Conservation (phyloP, 768 basidiomycete genomes). For the Tubosaeta brunneosetosa region DNA sequence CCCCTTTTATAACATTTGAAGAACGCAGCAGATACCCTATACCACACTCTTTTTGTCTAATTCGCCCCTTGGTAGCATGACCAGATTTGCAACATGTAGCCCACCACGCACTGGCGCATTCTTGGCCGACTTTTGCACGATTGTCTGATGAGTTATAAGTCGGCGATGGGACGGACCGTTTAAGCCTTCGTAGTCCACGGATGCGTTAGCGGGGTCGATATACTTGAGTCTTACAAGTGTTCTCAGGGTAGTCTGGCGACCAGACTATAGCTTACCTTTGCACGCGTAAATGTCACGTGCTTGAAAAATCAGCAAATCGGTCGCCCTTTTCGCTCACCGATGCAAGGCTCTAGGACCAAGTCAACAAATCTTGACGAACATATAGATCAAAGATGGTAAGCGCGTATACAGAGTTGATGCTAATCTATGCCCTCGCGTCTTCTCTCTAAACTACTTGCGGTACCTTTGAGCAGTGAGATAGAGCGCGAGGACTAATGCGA, state of each 20-base stretch:
- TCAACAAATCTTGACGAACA: not conserved
- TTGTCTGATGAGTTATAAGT: not conserved
- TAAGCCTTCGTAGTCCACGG: too few relatives aligned
- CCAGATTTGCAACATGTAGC: not conserved
- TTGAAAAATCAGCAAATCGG: constrained; percentile 7
- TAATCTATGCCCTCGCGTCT: constrained; percentile 21
- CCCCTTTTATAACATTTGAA: not conserved
- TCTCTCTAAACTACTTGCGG: constrained; percentile 19
- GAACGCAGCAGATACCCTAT: not conserved
- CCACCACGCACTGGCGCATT: too few relatives aligned
- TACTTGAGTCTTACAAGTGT: too few relatives aligned
- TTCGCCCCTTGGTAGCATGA: not conserved
- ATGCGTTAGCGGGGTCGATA: too few relatives aligned
- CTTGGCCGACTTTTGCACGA: not conserved
- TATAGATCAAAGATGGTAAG: constrained; percentile 6
- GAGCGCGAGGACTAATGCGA: not conserved
- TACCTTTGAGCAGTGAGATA: constrained; percentile 18
- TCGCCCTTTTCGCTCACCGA: too few relatives aligned
- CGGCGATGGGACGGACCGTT: too few relatives aligned
- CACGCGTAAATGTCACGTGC: constrained; percentile 22
- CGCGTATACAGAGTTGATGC: constrained; percentile 18
- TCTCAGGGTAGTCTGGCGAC: too few relatives aligned
- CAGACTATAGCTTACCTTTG: not conserved
- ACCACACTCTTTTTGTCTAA: constrained; percentile 6
- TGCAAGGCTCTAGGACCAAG: too few relatives aligned